A percentile compares a stretch with the other conserved stretches of the same genome.
These are phyloP conservation scores for Ceratobasidium sp. DNA, from an alignment of 1,284 basidiomycete genomes.

Conservation along the genomic window DNA sequence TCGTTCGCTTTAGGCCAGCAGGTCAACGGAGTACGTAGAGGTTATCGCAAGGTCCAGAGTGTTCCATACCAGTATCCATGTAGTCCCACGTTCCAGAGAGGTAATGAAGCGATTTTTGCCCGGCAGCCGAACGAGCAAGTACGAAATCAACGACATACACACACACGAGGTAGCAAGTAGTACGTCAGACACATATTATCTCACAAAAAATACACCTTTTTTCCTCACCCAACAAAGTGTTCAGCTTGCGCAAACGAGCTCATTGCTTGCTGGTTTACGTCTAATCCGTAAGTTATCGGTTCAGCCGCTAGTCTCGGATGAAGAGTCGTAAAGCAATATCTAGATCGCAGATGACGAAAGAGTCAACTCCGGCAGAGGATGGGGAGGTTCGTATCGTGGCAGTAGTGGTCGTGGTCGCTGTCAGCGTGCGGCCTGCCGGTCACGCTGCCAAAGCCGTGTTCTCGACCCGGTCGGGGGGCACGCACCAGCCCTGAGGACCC, in stretches of 20 bases:
- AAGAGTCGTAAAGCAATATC: neutral
- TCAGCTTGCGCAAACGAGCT: conserved; percentile 32
- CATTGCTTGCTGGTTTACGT: conserved; percentile 26
- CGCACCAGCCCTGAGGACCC: neutral
- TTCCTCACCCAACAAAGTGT: conserved; percentile 45
- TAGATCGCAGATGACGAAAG: neutral
- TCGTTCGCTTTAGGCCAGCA: conserved; percentile 12
- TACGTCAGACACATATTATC: conserved; percentile 13
- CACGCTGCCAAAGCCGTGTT: conserved; percentile 19
- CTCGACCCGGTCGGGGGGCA: conserved; percentile 16
- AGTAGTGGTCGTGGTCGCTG: conserved; percentile 24
- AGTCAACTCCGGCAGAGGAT: neutral
- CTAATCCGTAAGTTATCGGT: neutral
- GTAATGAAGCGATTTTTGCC: too few species aligned
- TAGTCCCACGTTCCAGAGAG: neutral
- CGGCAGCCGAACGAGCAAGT: neutral
- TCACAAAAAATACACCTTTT: neutral
- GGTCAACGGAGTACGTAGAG: neutral
- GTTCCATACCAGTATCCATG: neutral
- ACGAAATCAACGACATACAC: conserved; percentile 22
- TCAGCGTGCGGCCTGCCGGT: neutral
- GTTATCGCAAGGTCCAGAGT: neutral
- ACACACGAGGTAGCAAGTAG: conserved; percentile 4
- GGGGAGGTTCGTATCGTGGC: neutral
- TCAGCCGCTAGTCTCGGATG: neutral